Base-by-base conservation (phyloP, 1,284 basidiomycete genomes). In the Ustilago curta region DNA sequence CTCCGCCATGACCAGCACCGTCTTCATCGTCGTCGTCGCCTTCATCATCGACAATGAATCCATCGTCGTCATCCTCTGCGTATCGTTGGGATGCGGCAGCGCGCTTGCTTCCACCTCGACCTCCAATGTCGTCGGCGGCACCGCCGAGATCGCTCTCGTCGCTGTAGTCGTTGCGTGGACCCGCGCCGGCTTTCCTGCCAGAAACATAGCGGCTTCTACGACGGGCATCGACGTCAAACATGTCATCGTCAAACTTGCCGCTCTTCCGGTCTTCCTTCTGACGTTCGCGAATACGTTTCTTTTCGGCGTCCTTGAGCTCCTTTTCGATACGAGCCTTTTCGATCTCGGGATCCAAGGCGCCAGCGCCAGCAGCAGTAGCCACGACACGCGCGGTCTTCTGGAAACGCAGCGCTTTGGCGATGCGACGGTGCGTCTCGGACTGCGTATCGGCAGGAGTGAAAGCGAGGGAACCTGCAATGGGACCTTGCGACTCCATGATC, bases 401-500 rank as follows among this genome's bases (percentile, higher is more conserved):
- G 91, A 89, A 84, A 91, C 93, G 85, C 87, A 95, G 92, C 19
- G 92, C 91, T 58, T 91, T 91, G 7, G 94, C 94, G 48, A 95
- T 88, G 88, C 92, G 91, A 59, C 91, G 90, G 85, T 96, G 94
- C 29, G 93, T 93, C 83, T 93, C 91, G 11, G 92, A 93, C 81
- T 93, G 91, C 90, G 95, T 93, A 68, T 92, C 91, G 9, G 92
- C 93, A 0, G 94, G 94, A 11, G 91, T 90, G 73, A 96, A 88
- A 19, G 91, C 89, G 88, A 96, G 91, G 78, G 91, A 90, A 32
- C 93, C 94, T 1, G 92, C 91, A 68, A 96, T 88, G 67, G 92
- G 88, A 1, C 91, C 90, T 84, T 95, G 93, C 23, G 92, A 89
- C 85, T 95, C 93, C 42, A 95, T 88, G 21, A 96, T 90, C 71